A percentile compares a stretch with the other conserved stretches of the same genome.
Evolutionary conservation across 2,329 filamentous ascomycete genomes (phyloP).

Genomic region (Metarhizium album): DNA sequence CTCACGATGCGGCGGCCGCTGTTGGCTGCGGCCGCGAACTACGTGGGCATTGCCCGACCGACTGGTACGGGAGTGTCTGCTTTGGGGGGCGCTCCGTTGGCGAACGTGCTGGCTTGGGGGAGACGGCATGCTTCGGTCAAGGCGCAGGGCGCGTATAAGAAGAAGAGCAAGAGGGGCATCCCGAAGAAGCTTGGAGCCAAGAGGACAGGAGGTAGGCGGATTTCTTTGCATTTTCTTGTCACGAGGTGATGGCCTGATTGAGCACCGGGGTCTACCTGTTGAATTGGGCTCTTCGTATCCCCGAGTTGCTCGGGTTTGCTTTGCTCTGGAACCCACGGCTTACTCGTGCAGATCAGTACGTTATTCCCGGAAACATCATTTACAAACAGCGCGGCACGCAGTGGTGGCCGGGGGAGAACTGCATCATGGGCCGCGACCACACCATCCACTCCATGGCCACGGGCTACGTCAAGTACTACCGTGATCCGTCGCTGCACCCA

Average conservation of each 20-base stretch:
- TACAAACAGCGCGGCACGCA: slow-evolving; percentile 91
- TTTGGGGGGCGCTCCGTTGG: slow-evolving; percentile 16
- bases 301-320: too few relatives aligned
- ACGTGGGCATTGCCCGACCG: neutral
- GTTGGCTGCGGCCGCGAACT: slow-evolving; percentile 23
- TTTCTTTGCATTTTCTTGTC: too few relatives aligned
- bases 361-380: slow-evolving; percentile 93
- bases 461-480: slow-evolving; percentile 96
- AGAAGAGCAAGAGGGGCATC: slow-evolving; percentile 47
- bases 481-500: slow-evolving; percentile 71
- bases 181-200: slow-evolving; percentile 89
- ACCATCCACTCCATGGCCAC: slow-evolving; percentile 79
- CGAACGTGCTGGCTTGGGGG: slow-evolving; percentile 35
- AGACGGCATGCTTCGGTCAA: slow-evolving; percentile 49
- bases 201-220: slow-evolving; percentile 65
- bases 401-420: slow-evolving; percentile 95
- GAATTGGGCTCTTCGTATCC: too few relatives aligned
- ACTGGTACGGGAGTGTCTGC: neutral
- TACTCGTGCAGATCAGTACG: slow-evolving; percentile 61
- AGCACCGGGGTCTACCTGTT: neutral
- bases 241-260: neutral
- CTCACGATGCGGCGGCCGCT: slow-evolving; percentile 36
- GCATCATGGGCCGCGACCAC: slow-evolving; percentile 89
- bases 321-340: slow-evolving; percentile 7
- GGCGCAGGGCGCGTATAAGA: slow-evolving; percentile 58